These are phyloP conservation scores for Lizanozyma gosingica DNA, from an alignment of 1,139 yeast genomes.

Conservation along the genomic window DNA sequence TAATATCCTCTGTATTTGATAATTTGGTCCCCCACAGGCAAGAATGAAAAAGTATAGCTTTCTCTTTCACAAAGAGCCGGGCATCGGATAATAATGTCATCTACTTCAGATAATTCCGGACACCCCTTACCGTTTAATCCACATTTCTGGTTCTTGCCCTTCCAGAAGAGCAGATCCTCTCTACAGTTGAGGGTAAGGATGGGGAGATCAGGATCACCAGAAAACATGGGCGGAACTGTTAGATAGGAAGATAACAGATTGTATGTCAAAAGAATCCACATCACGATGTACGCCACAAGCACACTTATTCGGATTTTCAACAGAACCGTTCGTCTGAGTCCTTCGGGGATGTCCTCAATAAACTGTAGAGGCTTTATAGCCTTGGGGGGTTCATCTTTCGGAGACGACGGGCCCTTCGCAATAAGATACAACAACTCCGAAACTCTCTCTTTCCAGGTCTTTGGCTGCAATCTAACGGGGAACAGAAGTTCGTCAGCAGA, in stretches of 20 bases:
- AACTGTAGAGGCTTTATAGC: slow-evolving; percentile 15
- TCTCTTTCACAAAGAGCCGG: slow-evolving; percentile 83
- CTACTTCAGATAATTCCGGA: slow-evolving; percentile 26
- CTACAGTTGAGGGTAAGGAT: slow-evolving; percentile 36
- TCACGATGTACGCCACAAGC: slow-evolving; percentile 26
- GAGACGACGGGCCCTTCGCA: slow-evolving; percentile 47
- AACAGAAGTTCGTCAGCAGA: too few species aligned
- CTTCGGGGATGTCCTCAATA: slow-evolving; percentile 37
- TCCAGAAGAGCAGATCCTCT: slow-evolving; percentile 45
- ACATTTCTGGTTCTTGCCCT: slow-evolving; percentile 67
- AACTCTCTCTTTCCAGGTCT: slow-evolving; percentile 1
- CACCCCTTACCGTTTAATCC: slow-evolving; percentile 65
- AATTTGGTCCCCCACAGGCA: slow-evolving; percentile 62
- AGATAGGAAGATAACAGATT: slow-evolving; percentile 30
- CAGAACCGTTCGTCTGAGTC: slow-evolving; percentile 22
- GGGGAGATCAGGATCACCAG: slow-evolving; percentile 10
- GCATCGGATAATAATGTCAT: slow-evolving; percentile 60
- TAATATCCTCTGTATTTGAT: slow-evolving; percentile 66
- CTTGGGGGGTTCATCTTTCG: slow-evolving; percentile 41
- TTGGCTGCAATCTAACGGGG: too few species aligned
- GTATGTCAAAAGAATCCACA: slow-evolving; percentile 26
- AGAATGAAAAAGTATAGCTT: slow-evolving; percentile 69
- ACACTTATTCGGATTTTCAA: slow-evolving; percentile 16
- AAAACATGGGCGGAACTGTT: slow-evolving; percentile 22
- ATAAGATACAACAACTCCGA: slow-evolving; percentile 5